These are phyloP conservation scores for Magnusiomyces sp. DNA, from an alignment of 1,139 yeast species.

Conservation along the genomic window DNA sequence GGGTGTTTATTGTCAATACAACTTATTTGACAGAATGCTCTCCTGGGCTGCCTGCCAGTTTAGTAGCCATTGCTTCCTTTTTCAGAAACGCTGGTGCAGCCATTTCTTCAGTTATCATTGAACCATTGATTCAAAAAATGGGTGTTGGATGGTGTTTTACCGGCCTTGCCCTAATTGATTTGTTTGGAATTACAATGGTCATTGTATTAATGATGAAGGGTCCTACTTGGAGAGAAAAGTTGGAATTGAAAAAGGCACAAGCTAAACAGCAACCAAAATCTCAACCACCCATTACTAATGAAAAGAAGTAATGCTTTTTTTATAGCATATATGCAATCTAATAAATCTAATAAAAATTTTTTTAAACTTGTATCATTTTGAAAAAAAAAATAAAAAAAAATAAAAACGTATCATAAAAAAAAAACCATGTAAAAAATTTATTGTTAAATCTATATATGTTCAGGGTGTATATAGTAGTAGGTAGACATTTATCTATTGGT, in stretches of 20 bases:
- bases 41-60: conserved; percentile 45
- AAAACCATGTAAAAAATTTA: too few relatives aligned
- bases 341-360: too few relatives aligned
- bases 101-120: conserved; percentile 43
- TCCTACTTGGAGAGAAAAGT: conserved; percentile 21
- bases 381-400: too few relatives aligned
- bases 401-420: too few relatives aligned
- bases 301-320: too few relatives aligned
- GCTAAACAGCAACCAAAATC: too few relatives aligned
- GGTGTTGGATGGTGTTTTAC: conserved; percentile 56
- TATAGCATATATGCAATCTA: too few relatives aligned
- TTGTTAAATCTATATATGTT: too few relatives aligned
- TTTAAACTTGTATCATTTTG: too few relatives aligned
- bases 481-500: too few relatives aligned
- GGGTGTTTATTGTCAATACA: conserved; percentile 51
- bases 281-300: too few relatives aligned
- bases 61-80: conserved; percentile 49
- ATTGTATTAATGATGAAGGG: conserved; percentile 29
- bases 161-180: conserved; percentile 41
- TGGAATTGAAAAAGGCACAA: conserved; percentile 13
- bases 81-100: conserved; percentile 52
- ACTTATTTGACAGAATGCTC: conserved; percentile 50
- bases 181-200: conserved; percentile 32
- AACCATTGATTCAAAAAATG: conserved; percentile 36
- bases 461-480: too few relatives aligned